These are phyloP conservation scores for Hebeloma cylindrosporum DNA, from an alignment of 768 basidiomycete species.

Conservation along the genomic window DNA sequence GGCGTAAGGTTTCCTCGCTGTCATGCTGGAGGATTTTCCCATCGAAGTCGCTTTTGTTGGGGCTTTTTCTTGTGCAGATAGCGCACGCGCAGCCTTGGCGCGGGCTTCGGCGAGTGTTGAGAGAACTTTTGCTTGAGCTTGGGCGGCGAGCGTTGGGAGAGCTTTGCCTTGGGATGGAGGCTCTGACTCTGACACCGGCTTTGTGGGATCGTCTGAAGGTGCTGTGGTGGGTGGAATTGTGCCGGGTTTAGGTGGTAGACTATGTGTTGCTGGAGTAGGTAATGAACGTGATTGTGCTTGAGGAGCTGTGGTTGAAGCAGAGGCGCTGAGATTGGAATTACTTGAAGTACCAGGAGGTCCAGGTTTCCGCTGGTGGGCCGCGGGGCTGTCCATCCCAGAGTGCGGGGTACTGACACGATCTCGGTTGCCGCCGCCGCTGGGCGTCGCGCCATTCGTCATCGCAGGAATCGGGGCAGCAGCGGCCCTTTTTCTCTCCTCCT, in stretches of 20 bases:
- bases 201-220: background rate
- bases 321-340: conserved; percentile 1
- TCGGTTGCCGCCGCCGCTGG: conserved; percentile 7
- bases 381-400: conserved; percentile 17
- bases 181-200: no score
- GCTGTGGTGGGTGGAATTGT: no score
- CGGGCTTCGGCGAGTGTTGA: conserved; percentile 1
- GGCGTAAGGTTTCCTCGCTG: no score
- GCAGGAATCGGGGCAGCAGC: background rate
- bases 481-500: conserved; percentile 41
- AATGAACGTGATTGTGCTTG: no score
- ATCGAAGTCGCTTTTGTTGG: no score
- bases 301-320: no score
- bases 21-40: no score
- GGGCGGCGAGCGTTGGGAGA: background rate
- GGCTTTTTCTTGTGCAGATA: no score
- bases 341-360: background rate
- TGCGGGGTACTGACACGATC: conserved; percentile 15
- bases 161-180: background rate
- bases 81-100: conserved; percentile 3
- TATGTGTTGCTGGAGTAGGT: no score
- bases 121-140: background rate
- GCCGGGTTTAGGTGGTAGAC: background rate
- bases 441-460: conserved; percentile 7
- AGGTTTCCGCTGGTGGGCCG: conserved; percentile 7